These are phyloP conservation scores for Malus hybrid DNA, from an alignment of 331 rosid species.

Conservation along the genomic window DNA sequence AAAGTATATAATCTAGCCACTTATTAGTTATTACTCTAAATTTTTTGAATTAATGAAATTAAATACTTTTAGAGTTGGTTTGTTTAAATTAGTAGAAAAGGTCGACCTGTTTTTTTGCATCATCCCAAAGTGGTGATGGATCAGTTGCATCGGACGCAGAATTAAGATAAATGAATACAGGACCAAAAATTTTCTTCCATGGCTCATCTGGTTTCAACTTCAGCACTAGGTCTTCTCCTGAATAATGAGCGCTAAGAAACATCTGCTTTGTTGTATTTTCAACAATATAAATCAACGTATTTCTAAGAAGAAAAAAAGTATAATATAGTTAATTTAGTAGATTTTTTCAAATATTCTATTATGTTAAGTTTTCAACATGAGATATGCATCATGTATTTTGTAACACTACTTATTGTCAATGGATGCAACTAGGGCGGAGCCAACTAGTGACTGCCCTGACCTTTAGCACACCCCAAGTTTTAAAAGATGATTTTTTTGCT, in stretches of 20 bases:
- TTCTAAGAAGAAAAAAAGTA: neutral
- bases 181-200: conserved; percentile 94
- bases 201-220: conserved; percentile 53
- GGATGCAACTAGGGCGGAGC: no score
- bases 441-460: no score
- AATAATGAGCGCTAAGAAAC: conserved; percentile 83
- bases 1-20: neutral
- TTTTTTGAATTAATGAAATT: no score
- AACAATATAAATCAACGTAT: no score
- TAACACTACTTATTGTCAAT: no score
- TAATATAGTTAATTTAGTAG: no score
- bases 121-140: conserved; percentile 57
- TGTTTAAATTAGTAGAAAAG: neutral
- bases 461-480: no score
- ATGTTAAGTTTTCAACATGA: no score
- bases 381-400: no score
- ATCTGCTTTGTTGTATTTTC: conserved; percentile 25
- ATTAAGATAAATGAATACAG: conserved; percentile 66
- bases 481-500: no score
- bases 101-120: conserved; percentile 70
- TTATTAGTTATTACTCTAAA: no score
- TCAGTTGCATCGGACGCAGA: conserved; percentile 24
- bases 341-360: no score
- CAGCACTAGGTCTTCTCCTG: conserved; percentile 70
- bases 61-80: neutral